These are phyloP conservation scores for Rhamnella rubrinervis DNA, from an alignment of 331 rosid genomes.

Conservation along the genomic window DNA sequence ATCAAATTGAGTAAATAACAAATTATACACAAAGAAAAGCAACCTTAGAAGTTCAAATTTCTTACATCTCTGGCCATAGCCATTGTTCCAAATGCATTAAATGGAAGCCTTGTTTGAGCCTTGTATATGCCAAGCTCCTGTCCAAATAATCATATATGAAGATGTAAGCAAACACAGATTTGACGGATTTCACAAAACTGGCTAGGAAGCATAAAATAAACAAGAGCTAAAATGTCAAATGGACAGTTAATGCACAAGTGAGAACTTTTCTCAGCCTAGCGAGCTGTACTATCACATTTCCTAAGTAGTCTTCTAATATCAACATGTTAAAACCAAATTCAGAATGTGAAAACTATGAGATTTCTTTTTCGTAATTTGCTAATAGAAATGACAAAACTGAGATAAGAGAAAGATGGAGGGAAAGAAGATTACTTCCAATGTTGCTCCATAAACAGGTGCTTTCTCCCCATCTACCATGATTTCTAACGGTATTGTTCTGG, in stretches of 20 bases:
- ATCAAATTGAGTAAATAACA: slow-evolving; percentile 10
- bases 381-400: too few relatives aligned
- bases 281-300: too few relatives aligned
- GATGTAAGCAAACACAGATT: not conserved
- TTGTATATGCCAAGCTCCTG: slow-evolving; percentile 98
- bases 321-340: not conserved
- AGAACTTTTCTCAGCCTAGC: too few relatives aligned
- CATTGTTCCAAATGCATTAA: slow-evolving; percentile 99
- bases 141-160: slow-evolving; percentile 15
- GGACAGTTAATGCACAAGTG: too few relatives aligned
- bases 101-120: slow-evolving; percentile 96
- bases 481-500: slow-evolving; percentile 84
- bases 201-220: too few relatives aligned
- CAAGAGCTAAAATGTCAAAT: not conserved
- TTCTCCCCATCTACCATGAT: slow-evolving; percentile 75
- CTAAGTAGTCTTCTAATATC: too few relatives aligned
- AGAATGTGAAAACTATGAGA: not conserved
- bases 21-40: not conserved
- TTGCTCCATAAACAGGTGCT: slow-evolving; percentile 83
- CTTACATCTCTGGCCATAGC: slow-evolving; percentile 99
- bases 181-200: not conserved
- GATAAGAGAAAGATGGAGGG: not conserved
- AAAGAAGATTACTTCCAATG: slow-evolving; percentile 68
- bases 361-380: too few relatives aligned
- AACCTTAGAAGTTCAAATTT: slow-evolving; percentile 6